A percentile compares a stretch with the other conserved stretches of the same genome.
phyloP scores from a whole-genome alignment of 1,284 basidiomycete genomes.

The Naganishia albida region DNA sequence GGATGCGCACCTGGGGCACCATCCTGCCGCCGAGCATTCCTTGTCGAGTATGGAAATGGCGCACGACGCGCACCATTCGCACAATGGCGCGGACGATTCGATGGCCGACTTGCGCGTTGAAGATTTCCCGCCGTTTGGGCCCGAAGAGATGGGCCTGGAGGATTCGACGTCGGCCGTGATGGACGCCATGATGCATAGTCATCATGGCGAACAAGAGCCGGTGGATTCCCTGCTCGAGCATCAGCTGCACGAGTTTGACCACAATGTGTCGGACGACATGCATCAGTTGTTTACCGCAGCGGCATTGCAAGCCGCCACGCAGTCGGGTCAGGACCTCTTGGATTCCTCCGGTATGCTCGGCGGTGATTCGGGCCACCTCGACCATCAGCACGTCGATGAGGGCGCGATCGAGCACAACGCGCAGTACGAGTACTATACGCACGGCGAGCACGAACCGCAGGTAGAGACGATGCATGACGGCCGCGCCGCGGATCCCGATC shows the following conservation, averaged over 20 bases:
- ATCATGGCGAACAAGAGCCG: constrained; percentile 3
- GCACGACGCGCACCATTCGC: not conserved
- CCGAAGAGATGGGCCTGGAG: constrained; percentile 25
- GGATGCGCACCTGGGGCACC: not conserved
- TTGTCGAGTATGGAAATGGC: constrained; percentile 8
- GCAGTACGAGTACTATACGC: constrained; percentile 17
- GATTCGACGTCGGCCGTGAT: constrained; percentile 25
- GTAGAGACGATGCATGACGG: not conserved
- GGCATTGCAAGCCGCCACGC: constrained; percentile 23
- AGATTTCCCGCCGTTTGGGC: constrained; percentile 29
- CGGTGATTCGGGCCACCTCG: constrained; percentile 1
- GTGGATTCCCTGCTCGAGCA: constrained; percentile 9
- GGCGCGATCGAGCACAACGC: constrained; percentile 3
- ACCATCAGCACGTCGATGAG: constrained; percentile 12
- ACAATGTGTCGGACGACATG: constrained; percentile 25
- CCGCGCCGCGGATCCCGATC: not conserved
- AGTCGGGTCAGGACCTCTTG: constrained; percentile 19
- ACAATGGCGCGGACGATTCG: constrained; percentile 5
- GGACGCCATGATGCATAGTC: constrained; percentile 23
- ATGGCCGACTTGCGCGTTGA: constrained; percentile 24
- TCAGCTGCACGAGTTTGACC: constrained; percentile 12
- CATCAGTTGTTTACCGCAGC: constrained; percentile 24
- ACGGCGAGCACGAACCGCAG: constrained; percentile 5
- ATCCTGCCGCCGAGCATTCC: not conserved
- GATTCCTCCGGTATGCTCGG: constrained; percentile 14